Conservation (phyloP, 2,329 filamentous ascomycete genomes). For the Botrytis tulipae region DNA sequence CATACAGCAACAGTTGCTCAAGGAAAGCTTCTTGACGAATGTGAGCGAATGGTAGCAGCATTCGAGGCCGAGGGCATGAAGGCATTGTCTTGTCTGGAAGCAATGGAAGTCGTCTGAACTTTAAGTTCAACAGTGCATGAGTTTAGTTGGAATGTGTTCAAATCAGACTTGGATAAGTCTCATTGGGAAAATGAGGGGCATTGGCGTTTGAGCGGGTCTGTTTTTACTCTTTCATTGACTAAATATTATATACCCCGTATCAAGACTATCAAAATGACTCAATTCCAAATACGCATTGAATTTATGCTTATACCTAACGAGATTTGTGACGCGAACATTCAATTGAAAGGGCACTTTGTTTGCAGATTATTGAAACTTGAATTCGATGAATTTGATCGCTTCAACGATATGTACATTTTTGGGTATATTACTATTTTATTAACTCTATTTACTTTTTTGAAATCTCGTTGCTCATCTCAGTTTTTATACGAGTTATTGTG, state of each 20-base stretch:
- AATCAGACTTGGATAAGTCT: neutral
- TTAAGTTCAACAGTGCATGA: neutral
- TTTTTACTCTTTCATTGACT: neutral
- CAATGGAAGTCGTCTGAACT: slow-evolving; percentile 14
- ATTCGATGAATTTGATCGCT: neutral
- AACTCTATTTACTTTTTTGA: slow-evolving; percentile 43
- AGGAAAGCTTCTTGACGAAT: slow-evolving; percentile 73
- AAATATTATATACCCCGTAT: slow-evolving; percentile 4
- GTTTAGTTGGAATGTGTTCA: neutral
- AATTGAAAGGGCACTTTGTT: neutral
- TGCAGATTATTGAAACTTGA: neutral
- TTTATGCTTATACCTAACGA: neutral
- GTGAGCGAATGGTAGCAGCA: slow-evolving; percentile 74
- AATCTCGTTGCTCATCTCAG: slow-evolving; percentile 52
- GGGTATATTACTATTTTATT: slow-evolving; percentile 13
- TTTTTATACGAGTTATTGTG: slow-evolving; percentile 63
- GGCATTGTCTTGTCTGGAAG: slow-evolving; percentile 73
- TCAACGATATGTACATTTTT: neutral
- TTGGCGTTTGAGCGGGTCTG: neutral
- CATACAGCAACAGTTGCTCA: slow-evolving; percentile 80
- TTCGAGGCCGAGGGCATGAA: slow-evolving; percentile 82
- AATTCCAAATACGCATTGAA: neutral
- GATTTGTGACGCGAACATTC: neutral
- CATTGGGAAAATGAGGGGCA: neutral
- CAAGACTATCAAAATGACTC: neutral